A percentile compares a stretch with the other conserved stretches of the same genome.
Conservation (phyloP, 495 filamentous ascomycete species). For the Xylaria grammica region DNA sequence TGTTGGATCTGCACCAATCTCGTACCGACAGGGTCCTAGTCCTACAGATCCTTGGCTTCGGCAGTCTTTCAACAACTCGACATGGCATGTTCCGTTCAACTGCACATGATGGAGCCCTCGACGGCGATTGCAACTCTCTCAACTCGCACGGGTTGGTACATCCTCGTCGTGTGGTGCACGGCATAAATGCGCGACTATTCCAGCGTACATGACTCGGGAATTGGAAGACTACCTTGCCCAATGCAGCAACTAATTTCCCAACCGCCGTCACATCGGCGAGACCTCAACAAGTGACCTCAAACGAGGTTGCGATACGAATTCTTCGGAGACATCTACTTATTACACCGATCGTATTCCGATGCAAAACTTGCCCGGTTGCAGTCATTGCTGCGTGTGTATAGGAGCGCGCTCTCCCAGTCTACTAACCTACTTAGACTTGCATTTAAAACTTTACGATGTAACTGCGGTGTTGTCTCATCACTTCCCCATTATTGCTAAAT, state of each 20-base stretch:
- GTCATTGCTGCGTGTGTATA: constrained; percentile 8
- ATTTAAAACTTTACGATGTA: constrained; percentile 19
- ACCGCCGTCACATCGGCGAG: background rate
- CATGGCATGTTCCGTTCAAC: constrained; percentile 8
- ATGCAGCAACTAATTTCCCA: constrained; percentile 2
- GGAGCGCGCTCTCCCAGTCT: constrained; percentile 6
- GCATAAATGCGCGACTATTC: too few species aligned
- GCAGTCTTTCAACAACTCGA: background rate
- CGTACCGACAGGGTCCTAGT: constrained; percentile 15
- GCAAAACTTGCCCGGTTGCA: constrained; percentile 8
- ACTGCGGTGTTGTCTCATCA: constrained; percentile 15
- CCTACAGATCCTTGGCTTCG: constrained; percentile 10
- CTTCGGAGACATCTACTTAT: background rate
- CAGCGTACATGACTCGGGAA: too few species aligned
- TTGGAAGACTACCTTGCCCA: too few species aligned
- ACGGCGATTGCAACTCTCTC: background rate
- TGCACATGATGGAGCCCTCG: background rate
- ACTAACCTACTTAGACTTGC: too few species aligned
- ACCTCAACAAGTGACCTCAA: background rate
- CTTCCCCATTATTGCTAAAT: constrained; percentile 1
- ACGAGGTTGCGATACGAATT: background rate
- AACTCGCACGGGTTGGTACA: too few species aligned
- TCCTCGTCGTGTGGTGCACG: too few species aligned
- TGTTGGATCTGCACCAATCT: background rate
- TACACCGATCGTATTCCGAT: constrained; percentile 10